Evolutionary conservation across 495 filamentous ascomycete genomes (phyloP).

Genomic region (Opeltia flavorubescens): DNA sequence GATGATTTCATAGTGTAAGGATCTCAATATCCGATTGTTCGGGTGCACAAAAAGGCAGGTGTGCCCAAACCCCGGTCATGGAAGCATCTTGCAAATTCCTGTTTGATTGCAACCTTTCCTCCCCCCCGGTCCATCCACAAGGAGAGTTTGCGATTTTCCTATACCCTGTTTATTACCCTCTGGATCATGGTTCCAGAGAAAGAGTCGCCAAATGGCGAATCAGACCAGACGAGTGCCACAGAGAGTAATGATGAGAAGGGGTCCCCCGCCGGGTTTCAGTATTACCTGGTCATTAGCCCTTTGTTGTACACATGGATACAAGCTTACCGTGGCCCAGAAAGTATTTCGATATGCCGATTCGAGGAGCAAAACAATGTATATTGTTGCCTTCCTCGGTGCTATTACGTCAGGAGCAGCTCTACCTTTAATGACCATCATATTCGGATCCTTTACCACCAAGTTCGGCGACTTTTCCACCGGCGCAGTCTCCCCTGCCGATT

Average conservation of each 20-base stretch:
- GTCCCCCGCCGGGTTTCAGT: not conserved
- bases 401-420: conserved; percentile 35
- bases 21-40: too few relatives aligned
- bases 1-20: too few relatives aligned
- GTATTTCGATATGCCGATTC: conserved; percentile 13
- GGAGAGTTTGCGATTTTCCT: not conserved
- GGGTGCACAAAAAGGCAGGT: too few relatives aligned
- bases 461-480: conserved; percentile 23
- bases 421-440: conserved; percentile 34
- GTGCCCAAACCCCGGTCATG: too few relatives aligned
- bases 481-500: conserved; percentile 10
- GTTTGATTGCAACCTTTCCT: not conserved
- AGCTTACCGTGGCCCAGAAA: not conserved
- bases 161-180: not conserved
- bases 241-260: not conserved
- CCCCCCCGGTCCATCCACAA: not conserved
- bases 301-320: not conserved
- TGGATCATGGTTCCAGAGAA: too few relatives aligned
- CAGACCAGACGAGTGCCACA: too few relatives aligned
- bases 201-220: not conserved
- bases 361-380: conserved; percentile 6
- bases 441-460: conserved; percentile 26
- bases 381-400: conserved; percentile 26
- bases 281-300: not conserved
- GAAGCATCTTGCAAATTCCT: not conserved